phyloP scores from a whole-genome alignment of 2,329 filamentous ascomycete genomes.

The Aureobasidium sp. region DNA sequence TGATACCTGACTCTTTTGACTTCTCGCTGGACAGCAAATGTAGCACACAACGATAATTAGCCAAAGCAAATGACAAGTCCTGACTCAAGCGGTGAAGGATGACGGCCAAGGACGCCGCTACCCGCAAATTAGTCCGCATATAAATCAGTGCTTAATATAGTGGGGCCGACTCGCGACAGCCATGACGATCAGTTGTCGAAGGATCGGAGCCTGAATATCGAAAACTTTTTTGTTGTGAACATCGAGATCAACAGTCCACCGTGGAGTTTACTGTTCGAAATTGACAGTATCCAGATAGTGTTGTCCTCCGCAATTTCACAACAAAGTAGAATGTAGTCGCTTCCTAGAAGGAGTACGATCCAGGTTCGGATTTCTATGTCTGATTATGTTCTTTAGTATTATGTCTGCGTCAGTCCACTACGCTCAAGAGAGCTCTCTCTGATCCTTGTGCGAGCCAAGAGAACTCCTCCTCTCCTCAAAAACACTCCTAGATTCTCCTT shows the following conservation, averaged over 20 bases:
- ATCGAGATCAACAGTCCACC: not conserved
- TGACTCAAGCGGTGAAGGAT: not conserved
- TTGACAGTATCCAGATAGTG: not conserved
- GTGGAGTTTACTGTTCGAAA: not conserved
- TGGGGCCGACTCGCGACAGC: not conserved
- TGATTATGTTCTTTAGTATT: not conserved
- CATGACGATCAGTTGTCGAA: not conserved
- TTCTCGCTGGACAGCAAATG: not conserved
- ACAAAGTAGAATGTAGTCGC: not conserved
- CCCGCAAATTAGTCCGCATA: not conserved
- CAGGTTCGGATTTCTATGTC: not conserved
- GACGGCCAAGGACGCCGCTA: not conserved
- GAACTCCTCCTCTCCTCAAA: slow-evolving; percentile 2
- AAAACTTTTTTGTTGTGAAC: not conserved
- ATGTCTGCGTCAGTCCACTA: not conserved
- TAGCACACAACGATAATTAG: not conserved
- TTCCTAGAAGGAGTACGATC: not conserved
- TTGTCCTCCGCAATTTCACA: not conserved
- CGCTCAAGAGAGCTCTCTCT: slow-evolving; percentile 1
- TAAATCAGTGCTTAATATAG: not conserved
- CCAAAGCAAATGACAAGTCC: not conserved
- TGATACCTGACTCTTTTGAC: not conserved
- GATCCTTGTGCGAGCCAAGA: not conserved
- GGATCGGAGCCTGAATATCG: not conserved
- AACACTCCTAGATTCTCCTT: slow-evolving; percentile 6